Conservation (phyloP, 225 moss, liverwort and hornwort species). For the Antitrichia curtipendula region DNA sequence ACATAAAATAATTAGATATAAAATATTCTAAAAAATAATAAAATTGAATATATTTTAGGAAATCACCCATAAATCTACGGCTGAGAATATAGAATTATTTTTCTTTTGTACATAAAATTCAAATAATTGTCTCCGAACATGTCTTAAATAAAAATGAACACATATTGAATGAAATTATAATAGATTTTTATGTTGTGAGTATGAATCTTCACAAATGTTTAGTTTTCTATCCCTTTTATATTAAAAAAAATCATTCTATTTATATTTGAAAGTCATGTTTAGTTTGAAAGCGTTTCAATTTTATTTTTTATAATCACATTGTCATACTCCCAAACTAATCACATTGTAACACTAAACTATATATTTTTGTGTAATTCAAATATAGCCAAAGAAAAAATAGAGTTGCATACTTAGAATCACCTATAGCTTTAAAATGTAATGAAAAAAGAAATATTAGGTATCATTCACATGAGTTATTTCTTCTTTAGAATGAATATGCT, state of each 20-base stretch:
- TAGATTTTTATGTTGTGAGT: neutral
- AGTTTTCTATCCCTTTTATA: neutral
- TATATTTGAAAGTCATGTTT: neutral
- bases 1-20: neutral
- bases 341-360: neutral
- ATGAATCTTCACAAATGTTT: neutral
- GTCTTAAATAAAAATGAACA: neutral
- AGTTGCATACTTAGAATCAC: neutral
- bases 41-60: no score
- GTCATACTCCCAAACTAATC: neutral
- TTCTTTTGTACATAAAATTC: neutral
- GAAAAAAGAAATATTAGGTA: neutral
- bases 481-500: neutral
- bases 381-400: neutral
- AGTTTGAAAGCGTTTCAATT: neutral
- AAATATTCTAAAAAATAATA: neutral
- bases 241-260: neutral
- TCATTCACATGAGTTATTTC: neutral
- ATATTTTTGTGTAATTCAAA: neutral
- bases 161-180: neutral
- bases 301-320: neutral
- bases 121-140: neutral
- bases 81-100: fast-evolving
- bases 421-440: fast-evolving
- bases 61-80: neutral